Evolutionary conservation across 179 eudicot genomes (phyloP).

Genomic region (Beta macrorhiza): DNA sequence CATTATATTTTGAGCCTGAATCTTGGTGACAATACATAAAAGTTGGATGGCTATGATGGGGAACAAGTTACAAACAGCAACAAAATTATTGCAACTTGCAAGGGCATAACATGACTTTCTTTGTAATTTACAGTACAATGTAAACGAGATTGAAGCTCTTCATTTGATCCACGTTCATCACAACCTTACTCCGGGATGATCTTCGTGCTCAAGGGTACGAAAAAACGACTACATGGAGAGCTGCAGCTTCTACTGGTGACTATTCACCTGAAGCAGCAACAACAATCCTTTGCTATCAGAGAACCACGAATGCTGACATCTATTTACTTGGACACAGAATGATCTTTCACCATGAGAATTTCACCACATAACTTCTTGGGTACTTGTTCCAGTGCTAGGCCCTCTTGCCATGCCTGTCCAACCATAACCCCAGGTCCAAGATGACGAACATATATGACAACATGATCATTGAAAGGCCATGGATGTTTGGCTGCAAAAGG

Average conservation of each 20-base stretch:
- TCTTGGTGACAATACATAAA: neutral
- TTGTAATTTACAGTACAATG: neutral
- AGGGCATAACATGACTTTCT: neutral
- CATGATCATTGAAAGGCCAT: constrained; percentile 72
- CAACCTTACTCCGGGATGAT: neutral
- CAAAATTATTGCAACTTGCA: neutral
- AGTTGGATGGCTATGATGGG: neutral
- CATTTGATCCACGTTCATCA: neutral
- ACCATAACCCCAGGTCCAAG: constrained; percentile 83
- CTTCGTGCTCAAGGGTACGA: neutral
- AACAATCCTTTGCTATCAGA: neutral
- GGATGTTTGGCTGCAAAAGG: constrained; percentile 63
- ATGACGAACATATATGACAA: constrained; percentile 67
- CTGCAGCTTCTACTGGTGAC: neutral
- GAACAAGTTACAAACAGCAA: neutral
- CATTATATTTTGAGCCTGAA: neutral
- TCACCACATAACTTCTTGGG: constrained; percentile 68
- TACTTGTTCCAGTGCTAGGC: constrained; percentile 59
- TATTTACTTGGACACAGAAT: constrained; percentile 21
- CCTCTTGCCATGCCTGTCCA: constrained; percentile 92
- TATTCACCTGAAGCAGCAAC: neutral
- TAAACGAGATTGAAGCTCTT: neutral
- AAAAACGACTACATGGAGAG: neutral
- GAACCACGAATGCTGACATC: neutral
- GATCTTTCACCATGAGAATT: constrained; percentile 71